These are phyloP conservation scores for Catharanthus roseus DNA, from an alignment of 257 asterid species.

Conservation along the genomic window DNA sequence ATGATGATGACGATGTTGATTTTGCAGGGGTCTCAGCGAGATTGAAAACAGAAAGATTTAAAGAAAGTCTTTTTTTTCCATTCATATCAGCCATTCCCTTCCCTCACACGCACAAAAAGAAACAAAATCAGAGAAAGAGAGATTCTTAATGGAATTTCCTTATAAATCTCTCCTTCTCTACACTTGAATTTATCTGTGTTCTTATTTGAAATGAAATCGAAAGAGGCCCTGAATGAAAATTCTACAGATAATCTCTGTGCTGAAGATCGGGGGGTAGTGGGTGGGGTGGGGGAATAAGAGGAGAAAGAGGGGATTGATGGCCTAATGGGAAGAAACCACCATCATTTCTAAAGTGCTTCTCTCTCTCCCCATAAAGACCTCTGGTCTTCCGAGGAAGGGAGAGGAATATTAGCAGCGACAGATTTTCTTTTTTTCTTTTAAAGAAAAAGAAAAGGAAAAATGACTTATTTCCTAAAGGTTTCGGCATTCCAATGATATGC, in stretches of 20 bases:
- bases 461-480: too few relatives aligned
- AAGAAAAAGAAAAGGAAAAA: too few relatives aligned
- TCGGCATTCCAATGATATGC: too few relatives aligned
- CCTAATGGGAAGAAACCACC: constrained; percentile 15
- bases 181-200: neutral
- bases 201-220: too few relatives aligned
- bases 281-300: neutral
- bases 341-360: neutral
- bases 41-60: constrained; percentile 52
- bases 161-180: constrained; percentile 4
- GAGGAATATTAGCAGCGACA: neutral
- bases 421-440: too few relatives aligned
- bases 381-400: constrained; percentile 14
- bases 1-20: neutral
- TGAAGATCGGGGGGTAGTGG: neutral
- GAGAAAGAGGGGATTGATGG: neutral
- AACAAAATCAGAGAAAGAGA: constrained; percentile 8
- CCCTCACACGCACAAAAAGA: neutral
- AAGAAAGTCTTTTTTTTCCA: constrained; percentile 34
- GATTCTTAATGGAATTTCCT: neutral
- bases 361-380: constrained; percentile 11
- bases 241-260: constrained; percentile 10
- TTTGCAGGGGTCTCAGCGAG: constrained; percentile 26
- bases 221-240: too few relatives aligned
- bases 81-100: constrained; percentile 39